Conservation (phyloP, 1,284 basidiomycete species). For the Grifola frondosa region DNA sequence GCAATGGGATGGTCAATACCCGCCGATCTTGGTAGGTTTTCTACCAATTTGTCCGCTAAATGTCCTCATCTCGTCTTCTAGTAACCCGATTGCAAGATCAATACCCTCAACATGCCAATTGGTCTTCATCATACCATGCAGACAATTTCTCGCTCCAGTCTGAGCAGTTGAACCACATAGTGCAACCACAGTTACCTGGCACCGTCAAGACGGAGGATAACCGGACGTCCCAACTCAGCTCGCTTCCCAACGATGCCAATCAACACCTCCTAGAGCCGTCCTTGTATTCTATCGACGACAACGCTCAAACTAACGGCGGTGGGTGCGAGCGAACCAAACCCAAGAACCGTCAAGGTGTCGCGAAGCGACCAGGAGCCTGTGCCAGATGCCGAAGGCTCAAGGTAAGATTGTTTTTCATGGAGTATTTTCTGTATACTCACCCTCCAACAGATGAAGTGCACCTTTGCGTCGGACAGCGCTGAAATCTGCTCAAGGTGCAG, state of each 20-base stretch:
- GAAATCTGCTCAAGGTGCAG: constrained; percentile 29
- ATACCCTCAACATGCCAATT: too few relatives aligned
- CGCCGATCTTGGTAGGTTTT: constrained; percentile 9
- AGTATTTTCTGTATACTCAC: not conserved
- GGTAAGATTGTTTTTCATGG: constrained; percentile 14
- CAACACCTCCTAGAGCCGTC: constrained; percentile 15
- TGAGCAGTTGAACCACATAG: too few relatives aligned
- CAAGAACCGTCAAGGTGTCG: constrained; percentile 9
- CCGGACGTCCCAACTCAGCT: constrained; percentile 8
- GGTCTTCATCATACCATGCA: too few relatives aligned
- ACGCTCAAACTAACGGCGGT: constrained; percentile 9
- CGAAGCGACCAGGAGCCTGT: constrained; percentile 28
- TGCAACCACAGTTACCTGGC: too few relatives aligned
- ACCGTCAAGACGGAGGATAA: constrained; percentile 17
- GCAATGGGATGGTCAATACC: constrained; percentile 17
- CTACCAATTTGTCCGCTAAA: not conserved
- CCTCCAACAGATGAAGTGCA: constrained; percentile 33
- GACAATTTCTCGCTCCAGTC: too few relatives aligned
- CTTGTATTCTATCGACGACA: constrained; percentile 12
- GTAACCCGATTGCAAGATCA: too few relatives aligned
- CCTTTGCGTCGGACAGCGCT: constrained; percentile 25
- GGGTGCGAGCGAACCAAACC: constrained; percentile 15
- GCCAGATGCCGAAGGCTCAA: constrained; percentile 35
- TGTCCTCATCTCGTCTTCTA: too few relatives aligned
- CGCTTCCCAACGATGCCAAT: constrained; percentile 11